Percentiles rank a stretch among this genome's conserved stretches.
These are phyloP conservation scores for Vaccinium darrowii DNA, from an alignment of 148 eudicot species.

Conservation along the genomic window DNA sequence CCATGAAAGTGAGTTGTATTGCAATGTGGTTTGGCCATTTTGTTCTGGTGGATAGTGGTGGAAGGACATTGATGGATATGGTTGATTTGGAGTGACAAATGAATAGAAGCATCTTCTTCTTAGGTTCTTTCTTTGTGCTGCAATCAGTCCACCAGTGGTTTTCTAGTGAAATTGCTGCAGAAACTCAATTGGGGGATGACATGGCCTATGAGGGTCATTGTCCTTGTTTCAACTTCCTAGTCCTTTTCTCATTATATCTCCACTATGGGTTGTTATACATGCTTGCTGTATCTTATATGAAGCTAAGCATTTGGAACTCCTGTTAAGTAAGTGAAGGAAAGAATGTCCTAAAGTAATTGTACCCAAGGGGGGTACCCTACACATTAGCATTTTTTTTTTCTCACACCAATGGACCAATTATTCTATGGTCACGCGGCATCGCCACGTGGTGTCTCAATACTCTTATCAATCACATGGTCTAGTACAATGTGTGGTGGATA, in stretches of 20 bases:
- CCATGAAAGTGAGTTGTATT: neutral
- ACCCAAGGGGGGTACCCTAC: neutral
- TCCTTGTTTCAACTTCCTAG: conserved; percentile 22
- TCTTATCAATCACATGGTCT: too few relatives aligned
- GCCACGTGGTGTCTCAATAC: too few relatives aligned
- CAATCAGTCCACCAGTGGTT: neutral
- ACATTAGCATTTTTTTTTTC: too few relatives aligned
- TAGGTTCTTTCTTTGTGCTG: neutral
- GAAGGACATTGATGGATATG: neutral
- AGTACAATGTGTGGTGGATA: too few relatives aligned
- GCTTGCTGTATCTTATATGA: neutral
- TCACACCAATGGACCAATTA: too few relatives aligned
- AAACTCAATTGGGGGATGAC: neutral
- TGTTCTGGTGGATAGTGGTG: conserved; percentile 1
- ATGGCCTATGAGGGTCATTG: conserved; percentile 14
- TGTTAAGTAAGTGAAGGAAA: neutral
- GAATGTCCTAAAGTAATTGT: neutral
- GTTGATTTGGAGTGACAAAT: conserved; percentile 14
- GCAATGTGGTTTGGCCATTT: conserved; percentile 3
- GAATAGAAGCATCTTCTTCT: neutral
- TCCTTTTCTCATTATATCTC: conserved; percentile 22
- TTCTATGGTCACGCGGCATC: too few relatives aligned
- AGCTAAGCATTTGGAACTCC: neutral
- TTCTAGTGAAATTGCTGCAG: conserved; percentile 2
- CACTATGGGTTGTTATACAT: conserved; percentile 7